Percentiles rank a stretch among this genome's conserved stretches.
Conservation (phyloP, 2,329 filamentous ascomycete genomes). For the Phialophora tarda region DNA sequence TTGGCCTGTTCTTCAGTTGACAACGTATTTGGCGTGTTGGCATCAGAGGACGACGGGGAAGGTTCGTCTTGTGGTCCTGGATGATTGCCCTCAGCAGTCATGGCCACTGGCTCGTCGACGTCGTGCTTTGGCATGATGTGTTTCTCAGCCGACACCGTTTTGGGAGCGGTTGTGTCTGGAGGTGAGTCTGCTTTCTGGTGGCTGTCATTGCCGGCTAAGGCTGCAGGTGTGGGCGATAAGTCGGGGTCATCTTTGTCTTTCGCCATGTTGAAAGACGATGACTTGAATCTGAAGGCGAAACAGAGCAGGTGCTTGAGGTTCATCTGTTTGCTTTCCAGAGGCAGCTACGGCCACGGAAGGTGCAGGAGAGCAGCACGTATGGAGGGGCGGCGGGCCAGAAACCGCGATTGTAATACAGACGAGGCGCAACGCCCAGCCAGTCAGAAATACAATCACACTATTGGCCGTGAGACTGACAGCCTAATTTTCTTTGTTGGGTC, state of each 20-base stretch:
- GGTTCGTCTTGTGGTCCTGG: background rate
- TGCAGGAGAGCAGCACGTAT: background rate
- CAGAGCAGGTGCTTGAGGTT: conserved; percentile 5
- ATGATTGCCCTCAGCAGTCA: background rate
- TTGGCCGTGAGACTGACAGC: conserved; percentile 11
- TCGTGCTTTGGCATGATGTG: background rate
- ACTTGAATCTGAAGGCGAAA: conserved; percentile 1
- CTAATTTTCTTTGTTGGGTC: background rate
- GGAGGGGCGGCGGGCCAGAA: conserved; percentile 1
- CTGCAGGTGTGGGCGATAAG: background rate
- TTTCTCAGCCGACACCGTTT: background rate
- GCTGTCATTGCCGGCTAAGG: conserved; percentile 1
- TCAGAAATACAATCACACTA: background rate
- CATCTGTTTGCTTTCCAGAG: background rate
- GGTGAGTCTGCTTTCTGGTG: background rate
- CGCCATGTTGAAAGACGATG: conserved; percentile 8
- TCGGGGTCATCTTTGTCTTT: conserved; percentile 14
- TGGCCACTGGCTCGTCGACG: background rate
- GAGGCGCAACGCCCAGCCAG: conserved; percentile 7
- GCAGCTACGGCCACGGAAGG: conserved; percentile 6
- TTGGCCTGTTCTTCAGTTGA: background rate
- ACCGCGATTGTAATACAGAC: conserved; percentile 15
- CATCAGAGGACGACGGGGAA: background rate
- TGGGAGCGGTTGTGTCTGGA: background rate
- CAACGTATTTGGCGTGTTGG: conserved; percentile 6